These are phyloP conservation scores for Schizochytrium sp. DNA, from an alignment of 108 stramenopile genomes.

Conservation along the genomic window DNA sequence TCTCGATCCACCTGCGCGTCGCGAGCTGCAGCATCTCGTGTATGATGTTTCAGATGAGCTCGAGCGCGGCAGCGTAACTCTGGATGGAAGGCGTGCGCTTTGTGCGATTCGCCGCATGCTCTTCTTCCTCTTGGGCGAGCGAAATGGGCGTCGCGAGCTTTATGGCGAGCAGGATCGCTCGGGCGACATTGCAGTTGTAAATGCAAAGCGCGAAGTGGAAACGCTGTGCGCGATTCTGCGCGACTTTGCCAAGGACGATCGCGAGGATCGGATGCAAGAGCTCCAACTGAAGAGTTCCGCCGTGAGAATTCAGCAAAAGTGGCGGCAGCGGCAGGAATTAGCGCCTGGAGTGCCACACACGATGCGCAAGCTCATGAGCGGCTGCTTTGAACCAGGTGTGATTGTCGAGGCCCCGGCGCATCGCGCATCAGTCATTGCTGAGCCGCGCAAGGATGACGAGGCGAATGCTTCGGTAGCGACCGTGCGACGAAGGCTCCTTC, in stretches of 20 bases:
- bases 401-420: not conserved
- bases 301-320: not conserved
- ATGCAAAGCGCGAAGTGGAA: not conserved
- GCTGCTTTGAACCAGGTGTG: not conserved
- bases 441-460: not conserved
- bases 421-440: not conserved
- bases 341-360: not conserved
- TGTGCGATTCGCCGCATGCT: not conserved
- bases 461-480: not conserved
- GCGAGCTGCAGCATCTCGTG: not conserved
- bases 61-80: not conserved
- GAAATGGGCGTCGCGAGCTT: not conserved
- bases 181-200: not conserved
- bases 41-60: not conserved
- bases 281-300: not conserved
- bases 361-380: not conserved
- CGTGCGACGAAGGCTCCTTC: not conserved
- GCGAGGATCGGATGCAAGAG: not conserved
- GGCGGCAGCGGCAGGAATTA: not conserved
- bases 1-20: not conserved
- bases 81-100: not conserved
- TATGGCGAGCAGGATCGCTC: not conserved
- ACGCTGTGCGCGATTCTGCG: not conserved
- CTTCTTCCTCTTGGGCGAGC: constrained; percentile 4
- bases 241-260: constrained; percentile 8